Evolutionary conservation across 306 rosid genomes (phyloP).

Genomic region (Ziziphus jujuba): DNA sequence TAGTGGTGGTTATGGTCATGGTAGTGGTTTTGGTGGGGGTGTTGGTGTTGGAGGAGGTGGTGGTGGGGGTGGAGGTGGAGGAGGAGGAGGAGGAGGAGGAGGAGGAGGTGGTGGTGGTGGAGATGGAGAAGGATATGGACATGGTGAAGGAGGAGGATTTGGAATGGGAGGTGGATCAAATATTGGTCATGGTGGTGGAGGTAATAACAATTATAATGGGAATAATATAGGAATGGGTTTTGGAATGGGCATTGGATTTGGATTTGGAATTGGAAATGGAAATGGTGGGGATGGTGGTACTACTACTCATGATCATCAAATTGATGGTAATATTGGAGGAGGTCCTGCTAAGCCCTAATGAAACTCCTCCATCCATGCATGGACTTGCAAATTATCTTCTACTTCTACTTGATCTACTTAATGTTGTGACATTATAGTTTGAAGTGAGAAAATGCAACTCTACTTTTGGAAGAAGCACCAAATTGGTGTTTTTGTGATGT

Average conservation of each 20-base stretch:
- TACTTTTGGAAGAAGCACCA: too few species aligned
- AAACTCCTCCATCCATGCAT: too few species aligned
- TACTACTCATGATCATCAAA: neutral
- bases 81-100: constrained; percentile 35
- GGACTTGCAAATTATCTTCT: too few species aligned
- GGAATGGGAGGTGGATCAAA: constrained; percentile 27
- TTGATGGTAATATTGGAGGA: neutral
- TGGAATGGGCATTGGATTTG: constrained; percentile 57
- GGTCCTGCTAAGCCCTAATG: too few species aligned
- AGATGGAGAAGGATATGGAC: constrained; percentile 31
- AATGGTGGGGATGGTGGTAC: constrained; percentile 1
- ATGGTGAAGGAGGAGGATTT: constrained; percentile 23
- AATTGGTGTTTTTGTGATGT: too few species aligned
- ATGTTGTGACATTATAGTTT: too few species aligned
- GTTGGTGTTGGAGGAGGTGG: constrained; percentile 49
- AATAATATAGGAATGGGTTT: constrained; percentile 47
- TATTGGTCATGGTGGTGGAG: constrained; percentile 11
- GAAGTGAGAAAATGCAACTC: too few species aligned
- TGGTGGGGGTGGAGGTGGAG: constrained; percentile 43
- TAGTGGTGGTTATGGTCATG: constrained; percentile 38
- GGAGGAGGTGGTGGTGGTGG: constrained; percentile 35
- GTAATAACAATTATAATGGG: constrained; percentile 27
- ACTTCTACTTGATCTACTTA: too few species aligned
- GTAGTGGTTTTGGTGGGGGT: constrained; percentile 48
- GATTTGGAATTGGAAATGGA: constrained; percentile 40